phyloP scores from a whole-genome alignment of 2,329 filamentous ascomycete species.

The Xylariaceae sp. region DNA sequence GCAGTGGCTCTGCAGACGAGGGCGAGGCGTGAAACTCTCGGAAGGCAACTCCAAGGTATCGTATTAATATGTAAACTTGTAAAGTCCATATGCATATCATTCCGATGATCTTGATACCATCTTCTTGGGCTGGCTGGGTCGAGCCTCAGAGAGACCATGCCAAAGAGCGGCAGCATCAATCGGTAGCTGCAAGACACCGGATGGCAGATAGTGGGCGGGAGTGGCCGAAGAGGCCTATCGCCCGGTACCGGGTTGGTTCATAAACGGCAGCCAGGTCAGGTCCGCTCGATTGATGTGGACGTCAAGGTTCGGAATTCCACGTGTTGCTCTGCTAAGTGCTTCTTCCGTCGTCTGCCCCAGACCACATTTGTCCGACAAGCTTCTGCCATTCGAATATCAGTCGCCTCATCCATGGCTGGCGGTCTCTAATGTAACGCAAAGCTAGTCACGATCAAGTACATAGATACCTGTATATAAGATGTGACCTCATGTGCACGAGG shows the following conservation, averaged over 20 bases:
- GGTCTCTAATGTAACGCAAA: no score
- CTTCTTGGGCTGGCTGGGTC: not conserved
- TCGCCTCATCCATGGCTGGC: no score
- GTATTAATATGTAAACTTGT: not conserved
- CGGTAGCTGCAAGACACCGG: constrained; percentile 5
- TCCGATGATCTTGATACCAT: not conserved
- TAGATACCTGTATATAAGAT: no score
- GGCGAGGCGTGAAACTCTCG: not conserved
- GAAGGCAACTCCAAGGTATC: not conserved
- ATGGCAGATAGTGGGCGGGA: constrained; percentile 4
- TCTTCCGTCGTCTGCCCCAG: no score
- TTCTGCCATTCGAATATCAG: no score
- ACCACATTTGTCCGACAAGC: no score
- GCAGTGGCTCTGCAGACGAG: no score
- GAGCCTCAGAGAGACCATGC: not conserved
- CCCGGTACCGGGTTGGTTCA: constrained; percentile 8
- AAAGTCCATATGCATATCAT: not conserved
- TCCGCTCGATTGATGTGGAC: not conserved
- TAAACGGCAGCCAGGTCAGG: not conserved
- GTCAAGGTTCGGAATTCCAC: no score
- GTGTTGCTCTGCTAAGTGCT: no score
- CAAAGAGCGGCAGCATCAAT: not conserved
- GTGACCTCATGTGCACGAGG: no score
- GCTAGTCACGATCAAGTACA: no score
- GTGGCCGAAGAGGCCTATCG: constrained; percentile 11